Evolutionary conservation across 1,284 basidiomycete genomes (phyloP), one percentile per base, ranked within the genome.

Genomic region (Papiliotrema flavescens): DNA sequence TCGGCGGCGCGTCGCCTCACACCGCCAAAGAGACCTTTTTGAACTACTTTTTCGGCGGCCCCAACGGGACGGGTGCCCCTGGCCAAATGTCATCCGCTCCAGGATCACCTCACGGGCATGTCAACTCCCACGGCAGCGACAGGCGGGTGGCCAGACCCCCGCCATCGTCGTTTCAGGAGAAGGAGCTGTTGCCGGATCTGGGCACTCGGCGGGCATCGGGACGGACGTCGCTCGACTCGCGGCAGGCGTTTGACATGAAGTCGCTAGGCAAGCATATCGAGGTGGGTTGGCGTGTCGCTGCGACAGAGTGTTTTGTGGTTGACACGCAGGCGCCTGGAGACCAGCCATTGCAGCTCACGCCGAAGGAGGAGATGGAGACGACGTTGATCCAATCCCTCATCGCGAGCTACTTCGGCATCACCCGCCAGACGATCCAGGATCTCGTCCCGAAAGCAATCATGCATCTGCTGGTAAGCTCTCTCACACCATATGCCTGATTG

Each of bases 241-340:
- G 83, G 65, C 89, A 93, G 47, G 93, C 90, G 37, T 98, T 86
- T 75, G 94, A 98, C 75, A 98, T 99, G 96, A 97, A 94, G 82
- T 95, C 91, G 70, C 80, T 98, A 47, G 92, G 94, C 56, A 94
- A 89, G 78, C 95, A 99, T 68, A 89, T 95, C 58, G 91, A 94
- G 76, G 87, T 89, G 62, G 88, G 92, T 66, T 81, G 88, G 84
- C 13, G 43, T 13, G 23, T 7, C 5, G n/a, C n/a, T 44, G 45
- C 3, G 47, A 47, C 20, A 4, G 47, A 19, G 15, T 32, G 28
- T 6, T 32, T 5, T 11, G 11, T 32, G 39, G 57, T 48, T 63
- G 47, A 59, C 46, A n/a, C 23, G 17, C 59, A 87, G 84, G 79
- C 82, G 39, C 79, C 87, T 5, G 78, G 82, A 5, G 88, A 88